Evolutionary conservation across 805 yeast species (phyloP).

Genomic region (Monosporozyma yasuniensis): DNA sequence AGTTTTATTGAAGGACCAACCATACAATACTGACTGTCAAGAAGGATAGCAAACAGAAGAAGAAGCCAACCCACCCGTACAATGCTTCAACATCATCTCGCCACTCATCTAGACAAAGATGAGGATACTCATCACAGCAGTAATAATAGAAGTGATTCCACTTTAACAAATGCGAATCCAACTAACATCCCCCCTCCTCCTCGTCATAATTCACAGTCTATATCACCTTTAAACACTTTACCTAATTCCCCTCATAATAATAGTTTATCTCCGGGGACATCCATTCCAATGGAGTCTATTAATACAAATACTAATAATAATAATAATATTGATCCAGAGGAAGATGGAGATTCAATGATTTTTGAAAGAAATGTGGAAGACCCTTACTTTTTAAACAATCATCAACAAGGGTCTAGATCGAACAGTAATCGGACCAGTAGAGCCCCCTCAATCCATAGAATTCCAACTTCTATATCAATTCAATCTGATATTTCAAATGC

Average conservation of each 20-base stretch:
- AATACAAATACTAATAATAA: not conserved
- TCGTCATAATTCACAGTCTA: not conserved
- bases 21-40: not conserved
- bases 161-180: not conserved
- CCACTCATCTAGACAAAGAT: not conserved
- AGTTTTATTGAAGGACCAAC: not conserved
- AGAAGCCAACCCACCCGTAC: no score
- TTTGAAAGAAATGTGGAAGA: slow-evolving; percentile 65
- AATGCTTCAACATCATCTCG: not conserved
- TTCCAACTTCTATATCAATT: not conserved
- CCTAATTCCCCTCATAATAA: not conserved
- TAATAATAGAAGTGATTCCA: not conserved
- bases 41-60: no score
- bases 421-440: slow-evolving; percentile 1
- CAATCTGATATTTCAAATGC: slow-evolving; percentile 1
- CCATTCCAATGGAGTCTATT: no score
- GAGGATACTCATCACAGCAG: no score
- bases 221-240: not conserved
- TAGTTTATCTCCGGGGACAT: not conserved
- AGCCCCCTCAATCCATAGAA: not conserved
- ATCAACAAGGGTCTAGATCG: not conserved
- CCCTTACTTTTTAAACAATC: slow-evolving; percentile 27
- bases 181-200: not conserved
- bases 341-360: slow-evolving; percentile 35
- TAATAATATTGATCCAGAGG: not conserved